phyloP scores from a whole-genome alignment of 331 rosid species.

The Rhamnella rubrinervis region DNA sequence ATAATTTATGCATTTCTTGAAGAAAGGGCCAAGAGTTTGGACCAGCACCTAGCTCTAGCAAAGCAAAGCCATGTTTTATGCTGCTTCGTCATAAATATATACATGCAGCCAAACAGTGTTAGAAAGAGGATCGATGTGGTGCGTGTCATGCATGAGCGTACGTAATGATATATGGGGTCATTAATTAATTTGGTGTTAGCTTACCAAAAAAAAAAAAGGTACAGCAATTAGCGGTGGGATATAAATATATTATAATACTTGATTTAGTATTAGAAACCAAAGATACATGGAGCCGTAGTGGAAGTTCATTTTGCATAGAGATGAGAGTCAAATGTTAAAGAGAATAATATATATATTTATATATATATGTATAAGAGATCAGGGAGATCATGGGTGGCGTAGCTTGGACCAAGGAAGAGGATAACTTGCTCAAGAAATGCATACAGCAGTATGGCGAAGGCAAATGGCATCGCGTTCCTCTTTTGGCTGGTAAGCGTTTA shows the following conservation, averaged over 20 bases:
- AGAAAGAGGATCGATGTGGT: constrained; percentile 52
- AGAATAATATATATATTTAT: no score
- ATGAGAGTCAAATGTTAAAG: neutral
- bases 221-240: no score
- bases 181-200: neutral
- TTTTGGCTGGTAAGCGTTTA: constrained; percentile 44
- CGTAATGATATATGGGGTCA: neutral
- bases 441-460: constrained; percentile 69
- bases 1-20: no score
- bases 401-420: constrained; percentile 74
- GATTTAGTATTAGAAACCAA: no score
- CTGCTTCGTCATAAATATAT: constrained; percentile 52
- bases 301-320: neutral
- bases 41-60: neutral
- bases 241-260: no score
- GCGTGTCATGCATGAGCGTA: constrained; percentile 11
- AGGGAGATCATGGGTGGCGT: constrained; percentile 52
- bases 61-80: constrained; percentile 29
- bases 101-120: constrained; percentile 17
- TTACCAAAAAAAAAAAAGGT: no score
- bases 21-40: no score
- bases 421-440: constrained; percentile 60
- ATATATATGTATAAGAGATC: no score
- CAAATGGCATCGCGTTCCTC: constrained; percentile 72
- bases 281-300: neutral